Evolutionary conservation across 1,284 basidiomycete genomes (phyloP), one percentile per base, ranked within the genome.

Genomic region (Dichomitus squalens): DNA sequence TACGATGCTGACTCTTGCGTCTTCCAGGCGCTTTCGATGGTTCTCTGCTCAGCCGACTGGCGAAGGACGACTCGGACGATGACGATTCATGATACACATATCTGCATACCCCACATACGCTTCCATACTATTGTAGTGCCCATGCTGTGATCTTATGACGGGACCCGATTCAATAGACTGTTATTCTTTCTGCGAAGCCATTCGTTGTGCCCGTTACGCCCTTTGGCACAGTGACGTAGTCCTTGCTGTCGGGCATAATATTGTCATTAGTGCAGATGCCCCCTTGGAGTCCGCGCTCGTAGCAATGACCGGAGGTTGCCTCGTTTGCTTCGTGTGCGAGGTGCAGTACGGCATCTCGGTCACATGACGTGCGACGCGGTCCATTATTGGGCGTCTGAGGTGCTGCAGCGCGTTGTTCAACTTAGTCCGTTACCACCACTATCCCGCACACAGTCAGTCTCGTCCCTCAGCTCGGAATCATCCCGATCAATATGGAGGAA

Each of bases 21-120:
- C 11, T 20, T 44, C 0, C 21, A 68, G 66, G 61, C 9, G 66
- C 66, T 12, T 65, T 68, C 20, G 63, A 68, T 25, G 66, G 64
- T 9, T 63, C 64, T n/a, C 44, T 66, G 25, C 59, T 68, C 2
- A 64, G 59, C 47, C 56, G 62, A n/a, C 48, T 68, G 16, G 60
- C 66, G 4, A 64, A 50, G 16, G 63, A 58, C 1, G 65, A 66
- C 18, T 64, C 64, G 3, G 65, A 66, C 12, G 65, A 66, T n/a
- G 68, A 68, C 5, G 61, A 64, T 18, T 27, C 44, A 36, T 63
- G 44, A 55, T 36, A 6, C 9, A 16, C 20, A 25, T 47, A 27
- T 20, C 18, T 38, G 25, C 33, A 25, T 44, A 35, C 18, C 29
- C 25, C 27, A n/a, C 14, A 29, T 48, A 31, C 33, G 44, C 52